A percentile compares a stretch with the other conserved stretches of the same genome.
These are phyloP conservation scores for Biscogniauxia mediterranea DNA, from an alignment of 2,329 filamentous ascomycete species.

Conservation along the genomic window DNA sequence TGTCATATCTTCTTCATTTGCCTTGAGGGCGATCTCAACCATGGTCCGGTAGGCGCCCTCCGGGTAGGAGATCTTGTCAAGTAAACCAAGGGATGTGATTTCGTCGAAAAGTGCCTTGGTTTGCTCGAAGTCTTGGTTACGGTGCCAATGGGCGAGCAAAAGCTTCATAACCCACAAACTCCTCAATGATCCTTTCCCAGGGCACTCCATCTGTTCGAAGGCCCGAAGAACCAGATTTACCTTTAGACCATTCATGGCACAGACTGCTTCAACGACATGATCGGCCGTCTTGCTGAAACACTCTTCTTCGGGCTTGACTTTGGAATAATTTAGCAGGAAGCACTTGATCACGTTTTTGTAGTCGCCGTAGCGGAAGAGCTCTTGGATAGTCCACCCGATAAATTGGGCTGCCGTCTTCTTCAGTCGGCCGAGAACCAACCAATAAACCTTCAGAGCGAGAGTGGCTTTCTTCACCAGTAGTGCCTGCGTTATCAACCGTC, in stretches of 20 bases:
- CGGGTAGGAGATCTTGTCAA: slow-evolving; percentile 25
- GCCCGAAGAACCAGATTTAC: slow-evolving; percentile 30
- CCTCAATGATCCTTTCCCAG: slow-evolving; percentile 23
- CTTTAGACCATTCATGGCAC: slow-evolving; percentile 27
- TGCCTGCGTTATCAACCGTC: slow-evolving; percentile 29
- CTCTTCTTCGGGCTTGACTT: slow-evolving; percentile 16
- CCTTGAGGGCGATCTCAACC: slow-evolving; percentile 40
- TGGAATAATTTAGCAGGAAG: slow-evolving; percentile 35
- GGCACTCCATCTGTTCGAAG: slow-evolving; percentile 25
- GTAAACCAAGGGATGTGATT: slow-evolving; percentile 21
- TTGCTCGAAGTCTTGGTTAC: slow-evolving; percentile 25
- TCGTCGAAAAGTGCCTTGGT: slow-evolving; percentile 29
- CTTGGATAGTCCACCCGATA: slow-evolving; percentile 32
- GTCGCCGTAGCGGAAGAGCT: slow-evolving; percentile 30
- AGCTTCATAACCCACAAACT: slow-evolving; percentile 38
- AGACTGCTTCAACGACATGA: slow-evolving; percentile 34
- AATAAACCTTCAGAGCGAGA: slow-evolving; percentile 31
- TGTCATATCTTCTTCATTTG: slow-evolving; percentile 33
- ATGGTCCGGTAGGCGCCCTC: slow-evolving; percentile 38
- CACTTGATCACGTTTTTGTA: slow-evolving; percentile 34
- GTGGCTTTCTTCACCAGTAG: slow-evolving; percentile 23
- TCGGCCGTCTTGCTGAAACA: slow-evolving; percentile 30
- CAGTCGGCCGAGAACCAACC: slow-evolving; percentile 29
- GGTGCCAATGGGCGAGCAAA: slow-evolving; percentile 36
- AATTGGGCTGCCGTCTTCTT: slow-evolving; percentile 24